These are phyloP conservation scores for Chlorella sp. DNA, from an alignment of 139 green algal species.

Conservation along the genomic window DNA sequence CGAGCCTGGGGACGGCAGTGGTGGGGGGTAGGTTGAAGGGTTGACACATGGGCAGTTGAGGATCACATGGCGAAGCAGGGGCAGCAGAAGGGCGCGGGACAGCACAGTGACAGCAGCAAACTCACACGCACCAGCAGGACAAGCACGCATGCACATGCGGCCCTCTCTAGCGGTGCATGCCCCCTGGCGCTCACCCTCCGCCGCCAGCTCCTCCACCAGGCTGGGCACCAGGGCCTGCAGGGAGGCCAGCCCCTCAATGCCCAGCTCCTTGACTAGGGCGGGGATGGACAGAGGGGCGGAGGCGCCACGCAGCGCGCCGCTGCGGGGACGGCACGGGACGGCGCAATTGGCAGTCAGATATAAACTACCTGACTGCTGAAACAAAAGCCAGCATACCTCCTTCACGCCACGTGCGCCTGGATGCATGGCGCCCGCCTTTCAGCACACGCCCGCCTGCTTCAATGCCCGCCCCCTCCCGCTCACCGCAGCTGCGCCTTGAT, in stretches of 20 bases:
- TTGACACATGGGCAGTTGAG: no score
- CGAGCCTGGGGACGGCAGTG: slow-evolving; percentile 45
- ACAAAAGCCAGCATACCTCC: no score
- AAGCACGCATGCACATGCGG: not conserved
- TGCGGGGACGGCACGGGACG: no score
- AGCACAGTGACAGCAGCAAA: not conserved
- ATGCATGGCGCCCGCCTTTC: not conserved
- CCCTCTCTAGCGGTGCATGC: no score
- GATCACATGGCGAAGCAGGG: no score
- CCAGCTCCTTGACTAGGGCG: slow-evolving; percentile 51
- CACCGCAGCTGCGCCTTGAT: slow-evolving; percentile 78
- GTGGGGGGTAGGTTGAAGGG: no score
- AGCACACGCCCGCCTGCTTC: not conserved
- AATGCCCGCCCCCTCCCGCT: not conserved
- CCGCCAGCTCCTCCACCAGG: slow-evolving; percentile 61
- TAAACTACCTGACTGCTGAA: no score
- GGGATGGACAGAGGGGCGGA: slow-evolving; percentile 56
- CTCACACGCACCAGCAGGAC: not conserved
- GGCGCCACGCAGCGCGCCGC: slow-evolving; percentile 82
- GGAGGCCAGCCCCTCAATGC: slow-evolving; percentile 31
- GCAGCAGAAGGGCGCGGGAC: no score
- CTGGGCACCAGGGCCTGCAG: slow-evolving; percentile 35
- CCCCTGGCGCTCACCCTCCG: slow-evolving; percentile 35
- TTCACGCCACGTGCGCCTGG: no score
- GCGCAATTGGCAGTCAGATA: no score